phyloP scores from a whole-genome alignment of 139 green algal species.

The Chlorella sp. region DNA sequence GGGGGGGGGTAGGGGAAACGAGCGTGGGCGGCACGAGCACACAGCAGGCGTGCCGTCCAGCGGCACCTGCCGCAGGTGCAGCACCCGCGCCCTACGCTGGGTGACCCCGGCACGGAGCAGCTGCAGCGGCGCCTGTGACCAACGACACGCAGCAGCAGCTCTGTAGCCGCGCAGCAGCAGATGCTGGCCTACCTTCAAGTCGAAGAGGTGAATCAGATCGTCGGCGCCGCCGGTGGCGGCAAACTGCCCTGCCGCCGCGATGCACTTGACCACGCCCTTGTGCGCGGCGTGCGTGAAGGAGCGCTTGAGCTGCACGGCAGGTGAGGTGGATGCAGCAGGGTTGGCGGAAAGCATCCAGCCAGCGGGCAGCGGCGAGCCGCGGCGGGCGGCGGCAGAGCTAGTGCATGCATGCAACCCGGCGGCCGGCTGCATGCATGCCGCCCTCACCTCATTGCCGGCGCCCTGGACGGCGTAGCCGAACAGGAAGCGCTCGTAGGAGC shows the following conservation, averaged over 20 bases:
- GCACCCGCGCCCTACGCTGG: too few relatives aligned
- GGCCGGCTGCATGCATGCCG: neutral
- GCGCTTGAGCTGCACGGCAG: constrained; percentile 26
- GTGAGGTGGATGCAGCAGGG: neutral
- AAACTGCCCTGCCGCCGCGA: constrained; percentile 65
- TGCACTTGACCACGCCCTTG: constrained; percentile 78
- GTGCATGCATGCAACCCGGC: constrained; percentile 15
- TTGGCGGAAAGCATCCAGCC: too few relatives aligned
- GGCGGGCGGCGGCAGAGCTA: too few relatives aligned
- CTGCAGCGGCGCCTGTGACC: too few relatives aligned
- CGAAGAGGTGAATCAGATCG: constrained; percentile 85
- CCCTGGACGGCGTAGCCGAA: constrained; percentile 65
- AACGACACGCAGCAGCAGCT: too few relatives aligned
- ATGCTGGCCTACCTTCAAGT: constrained; percentile 64
- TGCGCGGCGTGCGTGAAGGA: constrained; percentile 72
- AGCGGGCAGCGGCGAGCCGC: too few relatives aligned
- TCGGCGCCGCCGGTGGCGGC: constrained; percentile 81
- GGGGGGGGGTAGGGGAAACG: too few relatives aligned
- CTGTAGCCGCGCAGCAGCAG: too few relatives aligned
- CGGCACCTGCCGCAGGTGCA: too few relatives aligned
- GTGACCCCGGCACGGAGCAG: too few relatives aligned
- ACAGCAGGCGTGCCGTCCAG: too few relatives aligned
- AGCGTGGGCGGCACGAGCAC: too few relatives aligned
- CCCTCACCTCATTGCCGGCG: constrained; percentile 1
- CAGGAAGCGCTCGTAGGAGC: constrained; percentile 88